Base-by-base conservation (phyloP, 2,329 filamentous ascomycete species). In the Kalaharituber pfeilii region DNA sequence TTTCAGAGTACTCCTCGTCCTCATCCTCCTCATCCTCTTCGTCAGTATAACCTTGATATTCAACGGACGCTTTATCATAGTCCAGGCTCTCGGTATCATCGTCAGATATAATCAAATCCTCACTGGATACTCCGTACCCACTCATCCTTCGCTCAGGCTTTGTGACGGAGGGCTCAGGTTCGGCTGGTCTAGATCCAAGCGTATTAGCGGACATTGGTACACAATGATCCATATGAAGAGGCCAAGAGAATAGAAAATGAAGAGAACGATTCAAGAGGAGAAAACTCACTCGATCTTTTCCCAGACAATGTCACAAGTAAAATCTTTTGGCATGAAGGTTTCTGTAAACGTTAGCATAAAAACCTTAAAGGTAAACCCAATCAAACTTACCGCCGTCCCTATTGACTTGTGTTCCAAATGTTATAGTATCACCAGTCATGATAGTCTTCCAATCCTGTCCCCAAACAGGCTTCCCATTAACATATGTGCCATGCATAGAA, bases 401-500 rank as follows among this genome's bases (percentile, higher is more conserved):
- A 56, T 67, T 69, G 24, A 78, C 73, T 56, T 72, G 67, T 30
- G 69, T 66, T 18, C 75, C 75, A 62, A 77, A 74, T 3, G 65
- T 64, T 25, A 78, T 57, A 1, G 65, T 56, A 50, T 70, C 68
- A 18, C 69, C 66, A 52, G 68, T 59, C 2, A 65, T 66, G 9
- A 70, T 51, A 3, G 62, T 50, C n/a, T 59, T 63, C 26, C 62
- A 60, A 27, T 62, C 54, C 11, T 66, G 55, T 9, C 55, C 60
- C n/a, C 57, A 54, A 25, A 78, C 63, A 36, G 68, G 70, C 36
- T 59, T 61, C 30, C 70, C 69, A 60, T 80, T 77, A 50, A 81
- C 58, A 55, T 66, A 72, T 18, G 78, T 81, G 27, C 79, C 79
- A 63, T 82, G 79, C 72, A 79, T 79, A 7, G 78, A 81, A 29